Conservation (phyloP, 2,329 filamentous ascomycete genomes). For the Trichoderma simmonsii region DNA sequence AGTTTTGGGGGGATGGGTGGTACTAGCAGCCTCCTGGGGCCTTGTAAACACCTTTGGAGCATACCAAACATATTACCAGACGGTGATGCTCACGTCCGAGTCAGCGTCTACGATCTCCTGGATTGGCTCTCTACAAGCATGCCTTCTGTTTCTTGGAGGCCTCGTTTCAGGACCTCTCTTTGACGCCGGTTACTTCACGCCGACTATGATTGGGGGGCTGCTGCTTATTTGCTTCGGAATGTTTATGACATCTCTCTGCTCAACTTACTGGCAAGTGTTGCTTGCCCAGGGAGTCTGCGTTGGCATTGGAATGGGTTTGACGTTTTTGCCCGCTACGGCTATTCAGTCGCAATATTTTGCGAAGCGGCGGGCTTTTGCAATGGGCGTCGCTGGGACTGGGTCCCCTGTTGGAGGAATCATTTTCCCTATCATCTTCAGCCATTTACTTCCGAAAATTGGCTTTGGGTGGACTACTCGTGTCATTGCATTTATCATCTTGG, state of each 20-base stretch:
- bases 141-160: constrained; percentile 37
- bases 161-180: constrained; percentile 41
- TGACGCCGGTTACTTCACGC: constrained; percentile 45
- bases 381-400: constrained; percentile 35
- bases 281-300: neutral
- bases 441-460: constrained; percentile 29
- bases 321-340: constrained; percentile 32
- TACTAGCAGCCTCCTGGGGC: constrained; percentile 42
- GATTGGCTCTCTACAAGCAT: constrained; percentile 49
- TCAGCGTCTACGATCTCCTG: constrained; percentile 32
- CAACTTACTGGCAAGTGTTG: neutral
- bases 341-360: constrained; percentile 35
- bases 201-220: constrained; percentile 30
- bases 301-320: neutral
- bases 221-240: neutral
- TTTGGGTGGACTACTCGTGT: constrained; percentile 36
- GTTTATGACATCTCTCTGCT: neutral
- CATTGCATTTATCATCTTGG: constrained; percentile 31
- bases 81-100: constrained; percentile 26
- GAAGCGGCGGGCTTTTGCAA: constrained; percentile 28
- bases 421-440: constrained; percentile 37
- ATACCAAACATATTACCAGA: constrained; percentile 54
- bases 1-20: neutral
- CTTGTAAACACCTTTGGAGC: constrained; percentile 46
- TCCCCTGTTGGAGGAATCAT: constrained; percentile 23